These are phyloP conservation scores for Boechera stricta DNA, from an alignment of 345 rosid species.

Conservation along the genomic window DNA sequence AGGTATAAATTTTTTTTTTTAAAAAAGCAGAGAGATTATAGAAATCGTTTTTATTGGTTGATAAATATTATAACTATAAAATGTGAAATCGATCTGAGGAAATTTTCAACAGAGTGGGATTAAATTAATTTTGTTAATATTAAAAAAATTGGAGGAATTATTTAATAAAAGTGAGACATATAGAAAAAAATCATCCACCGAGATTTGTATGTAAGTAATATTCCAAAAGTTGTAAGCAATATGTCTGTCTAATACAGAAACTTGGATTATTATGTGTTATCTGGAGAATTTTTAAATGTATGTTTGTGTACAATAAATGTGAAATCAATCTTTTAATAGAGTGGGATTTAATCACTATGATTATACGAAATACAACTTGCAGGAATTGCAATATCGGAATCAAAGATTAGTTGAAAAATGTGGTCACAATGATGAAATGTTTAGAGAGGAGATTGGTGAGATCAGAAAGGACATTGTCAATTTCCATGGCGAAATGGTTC, in stretches of 20 bases:
- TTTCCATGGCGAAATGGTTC: constrained; percentile 96
- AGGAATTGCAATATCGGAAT: constrained; percentile 73
- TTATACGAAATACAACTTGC: neutral
- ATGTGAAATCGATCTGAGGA: neutral
- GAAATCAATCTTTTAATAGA: neutral
- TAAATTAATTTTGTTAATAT: neutral
- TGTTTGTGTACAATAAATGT: neutral
- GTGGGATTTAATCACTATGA: neutral
- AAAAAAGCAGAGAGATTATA: neutral
- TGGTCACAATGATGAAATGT: constrained; percentile 53
- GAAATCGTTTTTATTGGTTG: constrained; percentile 6
- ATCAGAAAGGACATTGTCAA: constrained; percentile 72
- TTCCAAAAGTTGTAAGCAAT: neutral
- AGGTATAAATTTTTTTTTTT: constrained; percentile 47
- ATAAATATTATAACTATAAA: neutral
- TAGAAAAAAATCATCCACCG: neutral
- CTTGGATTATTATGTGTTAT: neutral
- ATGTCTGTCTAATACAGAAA: neutral
- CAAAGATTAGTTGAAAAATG: constrained; percentile 51
- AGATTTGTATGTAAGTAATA: neutral
- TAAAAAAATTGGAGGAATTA: neutral
- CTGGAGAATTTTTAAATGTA: neutral
- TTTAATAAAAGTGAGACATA: neutral
- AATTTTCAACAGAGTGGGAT: neutral
- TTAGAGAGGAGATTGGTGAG: constrained; percentile 57